Percentiles rank a stretch among this genome's conserved stretches.
Evolutionary conservation across 257 asterid species (phyloP).

Genomic region (Euphrasia confusa): DNA sequence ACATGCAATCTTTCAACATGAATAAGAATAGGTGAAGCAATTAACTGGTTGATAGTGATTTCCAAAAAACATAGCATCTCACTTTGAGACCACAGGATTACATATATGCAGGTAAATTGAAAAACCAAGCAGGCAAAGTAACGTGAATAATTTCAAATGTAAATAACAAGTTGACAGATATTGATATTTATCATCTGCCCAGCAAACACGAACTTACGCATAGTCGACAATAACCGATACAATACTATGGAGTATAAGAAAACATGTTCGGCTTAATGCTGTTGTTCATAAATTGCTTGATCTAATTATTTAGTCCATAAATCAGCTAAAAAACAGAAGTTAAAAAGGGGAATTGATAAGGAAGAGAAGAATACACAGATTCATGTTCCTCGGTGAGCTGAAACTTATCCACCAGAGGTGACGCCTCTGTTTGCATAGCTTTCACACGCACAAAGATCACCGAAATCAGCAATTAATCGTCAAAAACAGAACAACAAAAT

Average conservation of each 20-base stretch:
- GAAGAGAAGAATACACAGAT: constrained; percentile 44
- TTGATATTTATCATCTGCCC: neutral
- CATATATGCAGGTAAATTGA: neutral
- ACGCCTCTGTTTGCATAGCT: constrained; percentile 98
- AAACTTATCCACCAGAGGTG: constrained; percentile 73
- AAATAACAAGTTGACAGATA: constrained; percentile 3
- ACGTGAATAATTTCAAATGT: neutral
- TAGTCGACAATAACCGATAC: neutral
- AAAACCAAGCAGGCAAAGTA: constrained; percentile 5
- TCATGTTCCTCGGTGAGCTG: constrained; percentile 56
- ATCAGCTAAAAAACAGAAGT: neutral
- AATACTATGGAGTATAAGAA: neutral
- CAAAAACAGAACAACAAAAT: neutral
- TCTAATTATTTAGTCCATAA: constrained; percentile 6
- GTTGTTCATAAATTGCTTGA: neutral
- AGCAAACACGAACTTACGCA: neutral
- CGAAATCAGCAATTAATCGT: neutral
- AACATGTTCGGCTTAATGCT: neutral
- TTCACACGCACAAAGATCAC: neutral
- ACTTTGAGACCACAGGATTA: constrained; percentile 1
- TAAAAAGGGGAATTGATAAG: neutral
- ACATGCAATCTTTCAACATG: neutral
- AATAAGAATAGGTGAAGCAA: neutral
- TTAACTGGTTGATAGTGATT: neutral
- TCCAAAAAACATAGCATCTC: neutral